These are phyloP conservation scores for Persicaria maculosa DNA, from an alignment of 148 eudicot species.

Conservation along the genomic window DNA sequence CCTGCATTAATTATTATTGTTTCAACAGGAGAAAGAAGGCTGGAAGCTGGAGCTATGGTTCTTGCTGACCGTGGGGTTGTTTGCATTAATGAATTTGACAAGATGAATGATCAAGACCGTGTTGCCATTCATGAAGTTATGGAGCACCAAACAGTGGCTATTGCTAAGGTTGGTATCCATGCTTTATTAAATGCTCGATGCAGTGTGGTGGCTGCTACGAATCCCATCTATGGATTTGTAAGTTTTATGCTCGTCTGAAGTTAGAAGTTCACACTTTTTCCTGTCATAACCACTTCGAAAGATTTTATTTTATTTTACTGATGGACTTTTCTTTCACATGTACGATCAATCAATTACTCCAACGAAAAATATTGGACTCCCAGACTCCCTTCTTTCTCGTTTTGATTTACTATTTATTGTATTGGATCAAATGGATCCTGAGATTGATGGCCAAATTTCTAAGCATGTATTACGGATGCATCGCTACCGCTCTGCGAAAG, in stretches of 20 bases:
- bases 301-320: constrained; percentile 6
- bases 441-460: constrained; percentile 79
- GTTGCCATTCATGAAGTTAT: constrained; percentile 99
- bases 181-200: constrained; percentile 98
- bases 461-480: constrained; percentile 99
- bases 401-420: constrained; percentile 95
- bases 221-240: constrained; percentile 99
- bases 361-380: constrained; percentile 95
- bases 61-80: constrained; percentile 99
- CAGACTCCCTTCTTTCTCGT: constrained; percentile 96
- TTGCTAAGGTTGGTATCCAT: constrained; percentile 99
- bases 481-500: constrained; percentile 67
- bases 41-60: constrained; percentile 99
- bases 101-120: constrained; percentile 98
- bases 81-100: constrained; percentile 98
- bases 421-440: constrained; percentile 99
- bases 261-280: neutral
- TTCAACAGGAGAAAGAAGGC: constrained; percentile 81
- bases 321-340: constrained; percentile 32
- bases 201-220: constrained; percentile 99
- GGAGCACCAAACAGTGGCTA: constrained; percentile 99
- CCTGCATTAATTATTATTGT: constrained; percentile 24
- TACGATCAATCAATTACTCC: constrained; percentile 97
- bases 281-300: neutral
- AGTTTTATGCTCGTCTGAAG: constrained; percentile 18